Evolutionary conservation across 257 asterid species (phyloP).

Genomic region (Primulina eburnea): DNA sequence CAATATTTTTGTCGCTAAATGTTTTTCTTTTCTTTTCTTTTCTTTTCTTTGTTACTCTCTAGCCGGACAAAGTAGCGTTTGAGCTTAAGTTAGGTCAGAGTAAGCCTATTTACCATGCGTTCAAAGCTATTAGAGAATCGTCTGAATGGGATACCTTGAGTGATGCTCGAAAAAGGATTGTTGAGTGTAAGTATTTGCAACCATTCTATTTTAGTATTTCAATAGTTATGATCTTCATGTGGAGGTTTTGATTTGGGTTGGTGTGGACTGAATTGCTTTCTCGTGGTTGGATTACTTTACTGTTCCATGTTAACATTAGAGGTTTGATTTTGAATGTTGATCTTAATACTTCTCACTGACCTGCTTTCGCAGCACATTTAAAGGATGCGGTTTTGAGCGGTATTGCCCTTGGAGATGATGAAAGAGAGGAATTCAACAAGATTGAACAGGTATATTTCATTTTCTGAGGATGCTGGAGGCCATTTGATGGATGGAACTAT

Average conservation of each 20-base stretch:
- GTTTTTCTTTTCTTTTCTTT: slow-evolving; percentile 10
- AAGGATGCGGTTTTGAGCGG: slow-evolving; percentile 95
- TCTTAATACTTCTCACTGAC: slow-evolving; percentile 24
- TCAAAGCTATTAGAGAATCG: slow-evolving; percentile 74
- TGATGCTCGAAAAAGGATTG: slow-evolving; percentile 90
- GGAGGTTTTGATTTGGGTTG: not conserved
- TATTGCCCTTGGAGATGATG: slow-evolving; percentile 84
- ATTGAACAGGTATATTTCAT: slow-evolving; percentile 69
- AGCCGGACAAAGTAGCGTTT: slow-evolving; percentile 95
- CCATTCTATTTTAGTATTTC: slow-evolving; percentile 14
- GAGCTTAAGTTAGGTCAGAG: slow-evolving; percentile 88
- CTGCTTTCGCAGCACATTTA: slow-evolving; percentile 61
- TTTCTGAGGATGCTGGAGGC: not conserved
- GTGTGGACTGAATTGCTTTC: not conserved
- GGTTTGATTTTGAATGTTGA: slow-evolving; percentile 13
- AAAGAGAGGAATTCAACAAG: slow-evolving; percentile 82
- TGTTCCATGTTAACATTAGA: not conserved
- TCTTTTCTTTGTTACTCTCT: slow-evolving; percentile 27
- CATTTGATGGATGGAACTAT: not conserved
- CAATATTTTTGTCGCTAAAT: slow-evolving; percentile 8
- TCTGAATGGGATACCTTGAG: slow-evolving; percentile 70
- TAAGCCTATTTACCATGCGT: slow-evolving; percentile 87
- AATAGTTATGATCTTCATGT: not conserved
- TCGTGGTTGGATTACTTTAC: not conserved
- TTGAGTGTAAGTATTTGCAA: slow-evolving; percentile 54